phyloP scores from a whole-genome alignment of 768 basidiomycete genomes.

The Mycena galopus region DNA sequence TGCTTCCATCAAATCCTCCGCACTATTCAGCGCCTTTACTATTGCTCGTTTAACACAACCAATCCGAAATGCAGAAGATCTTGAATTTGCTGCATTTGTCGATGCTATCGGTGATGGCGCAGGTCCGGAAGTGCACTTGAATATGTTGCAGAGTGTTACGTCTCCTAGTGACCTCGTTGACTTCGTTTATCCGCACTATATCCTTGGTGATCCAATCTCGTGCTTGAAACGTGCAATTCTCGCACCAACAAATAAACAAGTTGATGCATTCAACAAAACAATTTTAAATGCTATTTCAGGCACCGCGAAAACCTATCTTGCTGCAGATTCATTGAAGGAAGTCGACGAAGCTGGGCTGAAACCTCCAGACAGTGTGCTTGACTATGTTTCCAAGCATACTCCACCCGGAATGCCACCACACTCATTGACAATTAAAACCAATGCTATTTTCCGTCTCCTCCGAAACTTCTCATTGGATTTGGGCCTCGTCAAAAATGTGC shows the following conservation, averaged over 20 bases:
- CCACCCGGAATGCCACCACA: conserved; percentile 40
- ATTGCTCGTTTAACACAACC: not conserved
- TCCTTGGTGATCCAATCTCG: not conserved
- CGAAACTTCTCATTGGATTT: conserved; percentile 53
- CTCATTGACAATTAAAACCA: conserved; percentile 46
- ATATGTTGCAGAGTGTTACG: not conserved
- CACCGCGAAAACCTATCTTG: not conserved
- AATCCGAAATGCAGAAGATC: not conserved
- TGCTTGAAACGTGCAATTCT: not conserved
- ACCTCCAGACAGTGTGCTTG: conserved; percentile 22
- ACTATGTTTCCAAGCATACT: conserved; percentile 31
- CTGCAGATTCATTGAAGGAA: conserved; percentile 32
- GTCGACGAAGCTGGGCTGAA: conserved; percentile 19
- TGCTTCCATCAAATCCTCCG: not conserved
- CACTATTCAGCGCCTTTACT: not conserved
- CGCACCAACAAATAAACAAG: not conserved
- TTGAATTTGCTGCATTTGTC: not conserved
- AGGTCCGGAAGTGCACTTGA: not conserved
- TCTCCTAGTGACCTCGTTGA: not conserved
- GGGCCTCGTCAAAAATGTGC: conserved; percentile 54
- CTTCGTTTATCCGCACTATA: not conserved
- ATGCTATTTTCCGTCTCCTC: conserved; percentile 49
- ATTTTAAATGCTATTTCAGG: not conserved
- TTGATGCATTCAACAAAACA: not conserved
- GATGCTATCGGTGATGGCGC: not conserved